Percentiles rank a stretch among this genome's conserved stretches.
Evolutionary conservation across 345 rosid genomes (phyloP).

Genomic region (Viola odorata): DNA sequence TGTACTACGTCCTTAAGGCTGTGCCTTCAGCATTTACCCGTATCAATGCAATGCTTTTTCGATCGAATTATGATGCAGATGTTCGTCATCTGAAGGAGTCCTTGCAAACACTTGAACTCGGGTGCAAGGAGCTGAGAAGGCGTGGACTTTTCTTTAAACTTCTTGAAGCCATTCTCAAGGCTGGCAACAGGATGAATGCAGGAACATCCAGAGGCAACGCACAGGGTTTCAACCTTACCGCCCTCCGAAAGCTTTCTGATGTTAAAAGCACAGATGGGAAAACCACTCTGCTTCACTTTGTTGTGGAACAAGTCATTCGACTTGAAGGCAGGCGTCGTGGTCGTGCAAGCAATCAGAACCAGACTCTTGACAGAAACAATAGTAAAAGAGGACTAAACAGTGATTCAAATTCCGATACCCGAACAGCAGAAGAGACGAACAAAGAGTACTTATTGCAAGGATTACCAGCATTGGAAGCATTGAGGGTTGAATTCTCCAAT

Average conservation of each 20-base stretch:
- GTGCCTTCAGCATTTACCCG: slow-evolving; percentile 68
- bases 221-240: slow-evolving; percentile 59
- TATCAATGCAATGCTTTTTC: slow-evolving; percentile 59
- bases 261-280: slow-evolving; percentile 72
- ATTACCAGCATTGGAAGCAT: slow-evolving; percentile 40
- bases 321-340: slow-evolving; percentile 51
- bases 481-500: slow-evolving; percentile 44
- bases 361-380: slow-evolving; percentile 17
- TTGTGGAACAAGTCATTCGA: slow-evolving; percentile 67
- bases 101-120: slow-evolving; percentile 49
- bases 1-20: slow-evolving; percentile 52
- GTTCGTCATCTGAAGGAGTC: slow-evolving; percentile 49
- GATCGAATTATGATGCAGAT: slow-evolving; percentile 55
- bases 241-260: slow-evolving; percentile 63
- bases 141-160: slow-evolving; percentile 71
- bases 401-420: slow-evolving; percentile 12
- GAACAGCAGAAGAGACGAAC: slow-evolving; percentile 36
- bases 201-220: slow-evolving; percentile 92
- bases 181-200: slow-evolving; percentile 80
- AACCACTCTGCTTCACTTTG: slow-evolving; percentile 74
- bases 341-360: slow-evolving; percentile 12
- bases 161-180: slow-evolving; percentile 79
- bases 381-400: slow-evolving; percentile 1
- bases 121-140: slow-evolving; percentile 58
- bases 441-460: slow-evolving; percentile 45